Percentiles rank a stretch among this genome's conserved stretches.
These are phyloP conservation scores for Annulohypoxylon moriforme DNA, from an alignment of 495 filamentous ascomycete species.

Conservation along the genomic window DNA sequence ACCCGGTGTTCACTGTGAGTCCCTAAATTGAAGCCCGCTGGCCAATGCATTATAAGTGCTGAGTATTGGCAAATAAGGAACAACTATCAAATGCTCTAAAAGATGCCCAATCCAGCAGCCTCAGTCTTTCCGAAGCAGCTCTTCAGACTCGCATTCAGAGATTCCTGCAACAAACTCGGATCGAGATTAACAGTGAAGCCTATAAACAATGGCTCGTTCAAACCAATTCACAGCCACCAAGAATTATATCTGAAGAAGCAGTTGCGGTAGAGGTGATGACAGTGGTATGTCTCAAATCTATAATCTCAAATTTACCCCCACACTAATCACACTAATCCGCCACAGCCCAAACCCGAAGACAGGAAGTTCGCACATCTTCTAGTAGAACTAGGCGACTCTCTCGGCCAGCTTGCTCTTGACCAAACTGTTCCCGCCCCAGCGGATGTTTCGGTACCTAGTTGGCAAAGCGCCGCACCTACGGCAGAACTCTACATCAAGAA, in stretches of 20 bases:
- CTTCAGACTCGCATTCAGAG: constrained; percentile 59
- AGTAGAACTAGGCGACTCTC: constrained; percentile 42
- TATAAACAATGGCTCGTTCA: constrained; percentile 52
- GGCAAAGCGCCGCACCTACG: constrained; percentile 58
- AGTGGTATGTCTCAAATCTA: constrained; percentile 22
- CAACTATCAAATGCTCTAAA: constrained; percentile 34
- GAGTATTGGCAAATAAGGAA: constrained; percentile 23
- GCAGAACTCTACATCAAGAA: constrained; percentile 53
- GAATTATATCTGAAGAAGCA: constrained; percentile 40
- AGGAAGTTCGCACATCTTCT: constrained; percentile 45
- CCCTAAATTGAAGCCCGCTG: background rate
- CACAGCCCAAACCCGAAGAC: constrained; percentile 39
- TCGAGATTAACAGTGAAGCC: constrained; percentile 49
- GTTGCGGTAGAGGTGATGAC: constrained; percentile 36
- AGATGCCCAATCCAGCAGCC: constrained; percentile 21
- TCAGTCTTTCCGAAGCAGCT: constrained; percentile 46
- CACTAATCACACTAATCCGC: constrained; percentile 4
- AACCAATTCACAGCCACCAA: constrained; percentile 24
- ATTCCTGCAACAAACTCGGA: constrained; percentile 53
- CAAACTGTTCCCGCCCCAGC: constrained; percentile 20
- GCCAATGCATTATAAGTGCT: constrained; percentile 1
- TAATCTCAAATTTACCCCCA: too few species aligned
- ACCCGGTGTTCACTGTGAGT: constrained; percentile 51
- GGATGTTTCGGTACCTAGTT: constrained; percentile 49
- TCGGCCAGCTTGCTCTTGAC: constrained; percentile 34